Percentiles rank a stretch among this genome's conserved stretches.
Conservation (phyloP, 805 yeast genomes). For the Saccharomycopsis olivae region DNA sequence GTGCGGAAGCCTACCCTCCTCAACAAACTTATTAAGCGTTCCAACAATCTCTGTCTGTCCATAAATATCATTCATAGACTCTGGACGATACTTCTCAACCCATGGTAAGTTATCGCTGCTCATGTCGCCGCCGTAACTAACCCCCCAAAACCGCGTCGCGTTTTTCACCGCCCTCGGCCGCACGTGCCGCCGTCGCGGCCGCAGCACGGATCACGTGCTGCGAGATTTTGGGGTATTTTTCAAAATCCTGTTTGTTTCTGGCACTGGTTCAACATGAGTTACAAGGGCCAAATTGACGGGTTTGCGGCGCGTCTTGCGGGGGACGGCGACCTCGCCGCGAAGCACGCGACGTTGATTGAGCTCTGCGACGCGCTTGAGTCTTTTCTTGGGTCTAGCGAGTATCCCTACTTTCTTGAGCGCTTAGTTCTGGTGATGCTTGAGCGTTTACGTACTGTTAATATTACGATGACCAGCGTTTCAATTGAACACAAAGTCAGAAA, state of each 20-base stretch:
- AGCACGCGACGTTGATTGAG: slow-evolving; percentile 67
- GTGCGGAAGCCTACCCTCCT: slow-evolving; percentile 81
- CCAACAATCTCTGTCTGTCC: slow-evolving; percentile 82
- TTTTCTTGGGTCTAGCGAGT: slow-evolving; percentile 70
- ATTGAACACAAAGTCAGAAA: slow-evolving; percentile 73
- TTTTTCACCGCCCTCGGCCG: too few relatives aligned
- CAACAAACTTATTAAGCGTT: slow-evolving; percentile 64
- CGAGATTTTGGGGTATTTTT: too few relatives aligned
- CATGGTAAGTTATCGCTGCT: slow-evolving; percentile 49
- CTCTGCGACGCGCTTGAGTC: slow-evolving; percentile 80
- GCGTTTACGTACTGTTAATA: slow-evolving; percentile 56
- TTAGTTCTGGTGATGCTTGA: slow-evolving; percentile 60
- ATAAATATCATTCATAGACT: slow-evolving; percentile 70
- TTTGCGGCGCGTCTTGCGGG: slow-evolving; percentile 53
- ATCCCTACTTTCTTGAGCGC: slow-evolving; percentile 60
- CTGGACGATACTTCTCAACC: slow-evolving; percentile 96
- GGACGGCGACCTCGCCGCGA: slow-evolving; percentile 47
- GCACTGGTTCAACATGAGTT: slow-evolving; percentile 25
- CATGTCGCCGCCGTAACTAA: not conserved
- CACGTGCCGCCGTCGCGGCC: too few relatives aligned
- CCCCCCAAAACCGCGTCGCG: too few relatives aligned
- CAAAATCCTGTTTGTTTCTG: too few relatives aligned
- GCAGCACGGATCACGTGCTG: too few relatives aligned
- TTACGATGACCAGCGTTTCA: slow-evolving; percentile 53
- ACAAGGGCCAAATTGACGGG: slow-evolving; percentile 46